phyloP scores from a whole-genome alignment of 495 filamentous ascomycete species.

The Aspergillus olivimuriae region DNA sequence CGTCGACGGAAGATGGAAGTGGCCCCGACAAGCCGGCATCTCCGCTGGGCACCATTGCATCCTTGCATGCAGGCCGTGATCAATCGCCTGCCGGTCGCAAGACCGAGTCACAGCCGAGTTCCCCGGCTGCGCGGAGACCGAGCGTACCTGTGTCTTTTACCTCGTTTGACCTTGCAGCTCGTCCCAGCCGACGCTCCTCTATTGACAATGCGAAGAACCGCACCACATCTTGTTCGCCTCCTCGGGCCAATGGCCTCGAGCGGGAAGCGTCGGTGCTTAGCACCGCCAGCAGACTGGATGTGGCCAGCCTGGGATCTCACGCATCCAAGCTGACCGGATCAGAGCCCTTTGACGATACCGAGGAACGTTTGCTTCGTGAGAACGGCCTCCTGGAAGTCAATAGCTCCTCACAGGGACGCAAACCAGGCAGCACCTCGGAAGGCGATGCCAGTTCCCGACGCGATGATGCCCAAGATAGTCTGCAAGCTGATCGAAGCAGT shows the following conservation, averaged over 20 bases:
- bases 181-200: constrained; percentile 26
- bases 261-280: constrained; percentile 37
- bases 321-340: constrained; percentile 34
- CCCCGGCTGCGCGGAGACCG: constrained; percentile 27
- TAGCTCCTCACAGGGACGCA: constrained; percentile 28
- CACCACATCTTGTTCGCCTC: constrained; percentile 22
- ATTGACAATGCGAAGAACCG: constrained; percentile 22
- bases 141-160: constrained; percentile 31
- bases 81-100: constrained; percentile 8
- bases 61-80: not conserved
- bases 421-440: constrained; percentile 26
- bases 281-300: constrained; percentile 31
- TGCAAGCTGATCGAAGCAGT: constrained; percentile 31
- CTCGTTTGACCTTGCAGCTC: constrained; percentile 22
- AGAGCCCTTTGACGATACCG: constrained; percentile 36
- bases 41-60: constrained; percentile 7
- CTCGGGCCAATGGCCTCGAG: constrained; percentile 20
- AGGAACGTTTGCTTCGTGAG: constrained; percentile 46
- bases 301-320: constrained; percentile 29
- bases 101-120: constrained; percentile 15
- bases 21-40: constrained; percentile 8
- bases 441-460: constrained; percentile 30
- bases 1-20: not conserved
- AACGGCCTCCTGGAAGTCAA: constrained; percentile 40
- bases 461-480: constrained; percentile 29